Evolutionary conservation across 2,329 filamentous ascomycete genomes (phyloP).

Genomic region (Colletotrichum sp.): DNA sequence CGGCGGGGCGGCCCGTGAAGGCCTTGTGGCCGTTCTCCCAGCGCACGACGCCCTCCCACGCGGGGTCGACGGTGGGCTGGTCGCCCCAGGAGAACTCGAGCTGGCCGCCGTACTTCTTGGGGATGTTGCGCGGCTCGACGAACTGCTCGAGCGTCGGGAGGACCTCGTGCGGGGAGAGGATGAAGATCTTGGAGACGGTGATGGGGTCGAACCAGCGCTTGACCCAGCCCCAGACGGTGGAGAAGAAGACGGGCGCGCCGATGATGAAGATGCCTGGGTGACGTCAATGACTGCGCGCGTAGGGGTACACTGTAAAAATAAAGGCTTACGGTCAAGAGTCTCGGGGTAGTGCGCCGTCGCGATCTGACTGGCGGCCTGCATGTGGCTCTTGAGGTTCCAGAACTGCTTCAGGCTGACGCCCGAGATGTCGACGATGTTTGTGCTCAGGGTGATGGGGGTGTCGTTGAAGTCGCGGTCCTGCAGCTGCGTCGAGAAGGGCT

Average conservation of each 20-base stretch:
- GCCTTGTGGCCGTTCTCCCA: slow-evolving; percentile 59
- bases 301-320: accelerated
- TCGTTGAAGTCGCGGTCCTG: slow-evolving; percentile 72
- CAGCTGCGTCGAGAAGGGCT: slow-evolving; percentile 83
- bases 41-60: slow-evolving; percentile 51
- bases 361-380: slow-evolving; percentile 88
- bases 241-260: slow-evolving; percentile 89
- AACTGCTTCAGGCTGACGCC: slow-evolving; percentile 91
- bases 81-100: slow-evolving; percentile 84
- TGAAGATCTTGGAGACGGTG: slow-evolving; percentile 95
- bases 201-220: slow-evolving; percentile 96
- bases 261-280: slow-evolving; percentile 68
- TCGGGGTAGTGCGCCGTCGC: slow-evolving; percentile 96
- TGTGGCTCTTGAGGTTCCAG: slow-evolving; percentile 92
- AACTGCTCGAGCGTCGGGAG: slow-evolving; percentile 78
- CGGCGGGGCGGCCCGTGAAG: slow-evolving; percentile 62
- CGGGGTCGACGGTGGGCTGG: slow-evolving; percentile 73
- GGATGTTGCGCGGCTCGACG: slow-evolving; percentile 83
- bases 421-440: slow-evolving; percentile 93
- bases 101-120: slow-evolving; percentile 87
- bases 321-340: slow-evolving; percentile 82
- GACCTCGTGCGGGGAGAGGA: slow-evolving; percentile 77
- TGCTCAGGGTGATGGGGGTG: slow-evolving; percentile 90
- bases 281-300: background rate
- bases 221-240: slow-evolving; percentile 92